phyloP scores from a whole-genome alignment of 129 eudicot genomes.

The Dittrichia graveolens region DNA sequence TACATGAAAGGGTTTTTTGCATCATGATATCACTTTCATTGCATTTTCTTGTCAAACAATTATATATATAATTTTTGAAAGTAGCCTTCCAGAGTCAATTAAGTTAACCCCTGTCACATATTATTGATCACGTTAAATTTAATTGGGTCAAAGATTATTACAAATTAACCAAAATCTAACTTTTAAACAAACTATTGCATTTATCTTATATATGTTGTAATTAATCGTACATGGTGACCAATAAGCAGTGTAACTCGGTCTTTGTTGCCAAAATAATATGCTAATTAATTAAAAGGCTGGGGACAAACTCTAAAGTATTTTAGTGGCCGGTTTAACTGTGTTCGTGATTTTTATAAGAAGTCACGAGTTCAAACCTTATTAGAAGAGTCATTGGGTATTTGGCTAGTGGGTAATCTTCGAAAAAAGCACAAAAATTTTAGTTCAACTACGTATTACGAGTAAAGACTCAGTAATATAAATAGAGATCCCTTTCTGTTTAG shows the following conservation, averaged over 20 bases:
- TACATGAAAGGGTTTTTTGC: conserved; percentile 24
- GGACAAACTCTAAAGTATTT: too few relatives aligned
- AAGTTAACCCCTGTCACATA: conserved; percentile 27
- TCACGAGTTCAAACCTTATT: too few relatives aligned
- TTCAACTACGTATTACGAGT: too few relatives aligned
- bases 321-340: too few relatives aligned
- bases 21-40: conserved; percentile 37
- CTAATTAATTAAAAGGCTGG: too few relatives aligned
- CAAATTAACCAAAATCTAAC: background rate
- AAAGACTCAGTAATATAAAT: too few relatives aligned
- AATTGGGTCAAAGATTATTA: background rate
- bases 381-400: too few relatives aligned
- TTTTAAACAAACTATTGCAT: background rate
- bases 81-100: conserved; percentile 25
- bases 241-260: background rate
- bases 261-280: background rate
- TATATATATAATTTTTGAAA: conserved; percentile 5
- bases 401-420: too few relatives aligned
- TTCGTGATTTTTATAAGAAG: too few relatives aligned
- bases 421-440: too few relatives aligned
- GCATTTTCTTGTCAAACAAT: conserved; percentile 17
- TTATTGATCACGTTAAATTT: conserved; percentile 22
- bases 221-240: background rate
- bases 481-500: too few relatives aligned
- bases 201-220: background rate